These are phyloP conservation scores for Maudiozyma turicensis DNA, from an alignment of 805 yeast genomes.

Conservation along the genomic window DNA sequence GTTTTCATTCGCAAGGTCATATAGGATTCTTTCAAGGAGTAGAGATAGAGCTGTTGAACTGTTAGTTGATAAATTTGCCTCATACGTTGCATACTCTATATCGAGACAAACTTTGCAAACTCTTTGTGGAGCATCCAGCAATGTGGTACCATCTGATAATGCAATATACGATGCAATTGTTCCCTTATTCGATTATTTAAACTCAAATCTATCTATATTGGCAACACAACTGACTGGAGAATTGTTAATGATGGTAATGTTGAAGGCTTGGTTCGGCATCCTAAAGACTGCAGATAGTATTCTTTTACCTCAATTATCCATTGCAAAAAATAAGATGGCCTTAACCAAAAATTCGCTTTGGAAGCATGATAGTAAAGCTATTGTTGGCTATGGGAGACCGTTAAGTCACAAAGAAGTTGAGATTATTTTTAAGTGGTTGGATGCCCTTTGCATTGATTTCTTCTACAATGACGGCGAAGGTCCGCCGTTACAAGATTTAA, in stretches of 20 bases:
- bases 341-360: conserved; percentile 28
- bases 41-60: conserved; percentile 58
- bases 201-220: conserved; percentile 54
- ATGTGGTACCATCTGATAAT: conserved; percentile 34
- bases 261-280: conserved; percentile 72
- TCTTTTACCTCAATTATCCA: conserved; percentile 60
- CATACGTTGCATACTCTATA: conserved; percentile 46
- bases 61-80: conserved; percentile 65
- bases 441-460: conserved; percentile 55
- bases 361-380: conserved; percentile 26
- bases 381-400: conserved; percentile 44
- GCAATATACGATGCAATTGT: conserved; percentile 54
- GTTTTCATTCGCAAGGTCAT: conserved; percentile 69
- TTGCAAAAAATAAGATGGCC: conserved; percentile 25
- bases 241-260: conserved; percentile 53
- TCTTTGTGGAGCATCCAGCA: conserved; percentile 45
- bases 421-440: conserved; percentile 61
- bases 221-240: conserved; percentile 49
- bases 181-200: conserved; percentile 67
- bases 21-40: conserved; percentile 52
- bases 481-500: conserved; percentile 56
- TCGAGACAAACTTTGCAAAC: conserved; percentile 50
- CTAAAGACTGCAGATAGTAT: conserved; percentile 60
- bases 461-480: conserved; percentile 79
- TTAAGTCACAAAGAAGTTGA: conserved; percentile 54